These are phyloP conservation scores for Strobilomyces dryophilus DNA, from an alignment of 768 basidiomycete genomes.

Conservation along the genomic window DNA sequence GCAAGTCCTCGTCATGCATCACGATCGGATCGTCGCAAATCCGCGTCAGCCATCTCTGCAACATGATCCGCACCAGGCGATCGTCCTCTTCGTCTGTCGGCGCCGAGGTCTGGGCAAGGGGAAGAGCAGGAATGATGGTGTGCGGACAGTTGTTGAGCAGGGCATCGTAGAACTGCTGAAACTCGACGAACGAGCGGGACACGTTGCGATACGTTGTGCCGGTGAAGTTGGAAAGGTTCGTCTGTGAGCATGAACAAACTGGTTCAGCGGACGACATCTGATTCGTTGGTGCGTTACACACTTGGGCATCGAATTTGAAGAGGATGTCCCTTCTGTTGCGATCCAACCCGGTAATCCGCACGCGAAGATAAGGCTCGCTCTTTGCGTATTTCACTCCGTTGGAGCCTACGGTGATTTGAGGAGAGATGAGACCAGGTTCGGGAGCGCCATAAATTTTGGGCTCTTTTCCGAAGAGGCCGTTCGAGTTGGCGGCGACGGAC, in stretches of 20 bases:
- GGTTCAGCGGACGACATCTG: neutral
- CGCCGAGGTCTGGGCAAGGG: constrained; percentile 94
- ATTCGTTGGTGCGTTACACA: constrained; percentile 28
- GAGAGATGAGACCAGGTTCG: constrained; percentile 78
- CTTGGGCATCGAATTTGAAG: constrained; percentile 93
- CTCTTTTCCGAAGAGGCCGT: constrained; percentile 69
- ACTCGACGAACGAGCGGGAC: constrained; percentile 92
- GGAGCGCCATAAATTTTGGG: constrained; percentile 88
- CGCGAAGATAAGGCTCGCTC: constrained; percentile 79
- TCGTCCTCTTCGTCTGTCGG: constrained; percentile 99
- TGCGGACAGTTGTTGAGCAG: constrained; percentile 90
- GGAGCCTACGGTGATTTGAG: constrained; percentile 54
- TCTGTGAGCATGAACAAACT: constrained; percentile 43
- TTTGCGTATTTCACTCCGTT: constrained; percentile 75
- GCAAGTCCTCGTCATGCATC: constrained; percentile 85
- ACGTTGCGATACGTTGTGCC: constrained; percentile 89
- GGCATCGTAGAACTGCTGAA: constrained; percentile 90
- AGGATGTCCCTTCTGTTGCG: constrained; percentile 93
- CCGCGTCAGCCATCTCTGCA: constrained; percentile 91
- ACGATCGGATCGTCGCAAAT: constrained; percentile 91
- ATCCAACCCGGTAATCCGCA: constrained; percentile 87
- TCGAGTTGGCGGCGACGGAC: constrained; percentile 40
- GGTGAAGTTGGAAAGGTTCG: constrained; percentile 89
- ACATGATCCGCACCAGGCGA: constrained; percentile 87
- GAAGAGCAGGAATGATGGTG: constrained; percentile 93